Base-by-base conservation (phyloP, 148 eudicot species). In the Nepenthes mirabilis region DNA sequence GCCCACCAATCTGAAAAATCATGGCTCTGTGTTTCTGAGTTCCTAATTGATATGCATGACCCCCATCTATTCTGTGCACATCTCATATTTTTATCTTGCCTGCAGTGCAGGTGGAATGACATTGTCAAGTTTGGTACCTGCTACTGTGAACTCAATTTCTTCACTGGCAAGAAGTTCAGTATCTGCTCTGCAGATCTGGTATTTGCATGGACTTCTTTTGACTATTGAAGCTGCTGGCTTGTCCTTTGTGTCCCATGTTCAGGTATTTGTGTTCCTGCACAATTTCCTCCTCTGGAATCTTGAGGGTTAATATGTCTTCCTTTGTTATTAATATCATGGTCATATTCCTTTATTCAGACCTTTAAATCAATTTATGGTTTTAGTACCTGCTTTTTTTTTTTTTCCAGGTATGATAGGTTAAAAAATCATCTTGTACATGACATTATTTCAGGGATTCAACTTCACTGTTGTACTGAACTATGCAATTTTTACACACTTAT, bases 21-120 rank as follows among this genome's bases (percentile, higher is more conserved):
- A 50, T 11, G 13, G 13, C 6, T 8, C 53, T 50, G 13, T 50
- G 11, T 3, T 40, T 40, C 45, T 40, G n/a, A 52, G 6, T 13
- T 52, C 32, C 55, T 32, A 52, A 2, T 4, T 13, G 14, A 52
- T 14, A 52, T 52, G 32, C n/a, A 11, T 52, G 32, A 5, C 32
- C 55, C 14, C n/a, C 6, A 23, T 23, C 23, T 23, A 11, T 12
- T 52, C 14, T 52, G n/a, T 3, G 23, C 14, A 11, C 55, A 0
- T 12, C 23, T 52, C 11, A 14, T 33, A 43, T 55, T 9, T 67
- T 37, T 63, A 47, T 71, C 52, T 70, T 74, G 23, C 70, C 61
- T 78, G 70, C 87, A 91, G 98, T 77, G 98, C 98, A 73, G 98
- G 98, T 65, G 98, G 98, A 64, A 91, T 91, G 90, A 96, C 98